A percentile compares a stretch with the other conserved stretches of the same genome.
Conservation (phyloP, 1,139 yeast species). For the Diutina catenulata region DNA sequence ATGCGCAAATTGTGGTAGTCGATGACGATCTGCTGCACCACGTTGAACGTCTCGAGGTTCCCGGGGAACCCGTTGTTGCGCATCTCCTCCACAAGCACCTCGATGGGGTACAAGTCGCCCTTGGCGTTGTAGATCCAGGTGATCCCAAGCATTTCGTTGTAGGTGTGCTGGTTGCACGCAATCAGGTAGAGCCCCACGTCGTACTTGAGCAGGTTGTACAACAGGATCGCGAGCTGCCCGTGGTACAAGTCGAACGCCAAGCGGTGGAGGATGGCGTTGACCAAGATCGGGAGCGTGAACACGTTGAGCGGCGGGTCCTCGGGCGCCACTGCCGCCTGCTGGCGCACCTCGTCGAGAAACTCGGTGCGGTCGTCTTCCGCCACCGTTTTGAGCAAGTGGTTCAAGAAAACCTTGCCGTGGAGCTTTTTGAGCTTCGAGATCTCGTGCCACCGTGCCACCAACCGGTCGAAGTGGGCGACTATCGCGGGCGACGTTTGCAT, state of each 20-base stretch:
- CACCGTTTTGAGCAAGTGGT: conserved; percentile 7
- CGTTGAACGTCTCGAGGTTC: conserved; percentile 23
- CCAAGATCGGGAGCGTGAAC: conserved; percentile 25
- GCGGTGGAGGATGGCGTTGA: conserved; percentile 21
- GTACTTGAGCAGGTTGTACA: conserved; percentile 24
- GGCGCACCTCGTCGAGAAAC: conserved; percentile 7
- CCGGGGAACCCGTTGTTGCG: conserved; percentile 31
- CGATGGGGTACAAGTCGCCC: conserved; percentile 24
- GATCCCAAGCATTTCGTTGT: conserved; percentile 26
- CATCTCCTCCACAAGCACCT: conserved; percentile 27
- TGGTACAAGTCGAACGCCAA: conserved; percentile 19
- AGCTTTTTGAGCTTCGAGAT: too few species aligned
- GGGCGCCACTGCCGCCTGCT: conserved; percentile 12
- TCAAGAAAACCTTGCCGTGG: too few species aligned
- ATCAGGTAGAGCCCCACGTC: conserved; percentile 23
- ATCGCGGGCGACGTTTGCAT: not conserved
- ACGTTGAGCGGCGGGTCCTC: conserved; percentile 19
- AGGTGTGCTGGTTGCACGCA: conserved; percentile 31
- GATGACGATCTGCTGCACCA: conserved; percentile 23
- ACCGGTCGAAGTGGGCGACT: too few species aligned
- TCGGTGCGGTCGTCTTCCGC: conserved; percentile 6
- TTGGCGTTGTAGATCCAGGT: conserved; percentile 30
- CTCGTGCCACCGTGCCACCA: too few species aligned
- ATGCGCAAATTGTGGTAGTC: conserved; percentile 25
- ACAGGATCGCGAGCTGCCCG: conserved; percentile 24